These are phyloP conservation scores for Coccomyxa subellipsoidea DNA, from an alignment of 163 green algal species.

Conservation along the genomic window DNA sequence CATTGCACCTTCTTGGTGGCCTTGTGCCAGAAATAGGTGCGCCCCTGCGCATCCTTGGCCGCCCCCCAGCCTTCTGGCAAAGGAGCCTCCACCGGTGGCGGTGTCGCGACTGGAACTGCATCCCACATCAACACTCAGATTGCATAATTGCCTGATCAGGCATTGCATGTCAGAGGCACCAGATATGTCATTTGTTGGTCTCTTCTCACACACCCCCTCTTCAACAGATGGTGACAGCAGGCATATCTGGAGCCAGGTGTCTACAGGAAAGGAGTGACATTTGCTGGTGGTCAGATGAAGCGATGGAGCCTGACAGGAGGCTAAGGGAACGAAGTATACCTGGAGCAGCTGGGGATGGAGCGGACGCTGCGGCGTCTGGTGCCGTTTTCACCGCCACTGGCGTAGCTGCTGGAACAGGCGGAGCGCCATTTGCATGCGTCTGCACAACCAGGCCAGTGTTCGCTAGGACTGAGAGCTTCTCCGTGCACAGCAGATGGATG, in stretches of 20 bases:
- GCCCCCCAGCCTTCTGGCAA: slow-evolving; percentile 54
- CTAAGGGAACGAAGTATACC: neutral
- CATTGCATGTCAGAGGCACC: neutral
- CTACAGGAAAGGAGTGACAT: too few species aligned
- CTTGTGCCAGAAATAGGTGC: slow-evolving; percentile 72
- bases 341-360: neutral
- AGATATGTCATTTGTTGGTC: neutral
- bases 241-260: neutral
- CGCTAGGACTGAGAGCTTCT: neutral
- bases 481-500: neutral
- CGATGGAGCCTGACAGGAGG: neutral
- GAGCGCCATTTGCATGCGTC: neutral
- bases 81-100: slow-evolving; percentile 11
- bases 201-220: neutral
- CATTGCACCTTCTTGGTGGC: slow-evolving; percentile 76
- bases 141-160: too few species aligned
- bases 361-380: neutral
- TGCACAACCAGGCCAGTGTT: neutral
- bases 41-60: slow-evolving; percentile 45
- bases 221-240: too few species aligned
- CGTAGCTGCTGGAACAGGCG: neutral
- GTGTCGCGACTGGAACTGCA: neutral
- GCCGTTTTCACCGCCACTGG: neutral
- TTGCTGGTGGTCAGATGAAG: too few species aligned
- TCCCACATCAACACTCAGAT: neutral